phyloP scores from a whole-genome alignment of 495 filamentous ascomycete genomes.

The Penicillium samsonianum region DNA sequence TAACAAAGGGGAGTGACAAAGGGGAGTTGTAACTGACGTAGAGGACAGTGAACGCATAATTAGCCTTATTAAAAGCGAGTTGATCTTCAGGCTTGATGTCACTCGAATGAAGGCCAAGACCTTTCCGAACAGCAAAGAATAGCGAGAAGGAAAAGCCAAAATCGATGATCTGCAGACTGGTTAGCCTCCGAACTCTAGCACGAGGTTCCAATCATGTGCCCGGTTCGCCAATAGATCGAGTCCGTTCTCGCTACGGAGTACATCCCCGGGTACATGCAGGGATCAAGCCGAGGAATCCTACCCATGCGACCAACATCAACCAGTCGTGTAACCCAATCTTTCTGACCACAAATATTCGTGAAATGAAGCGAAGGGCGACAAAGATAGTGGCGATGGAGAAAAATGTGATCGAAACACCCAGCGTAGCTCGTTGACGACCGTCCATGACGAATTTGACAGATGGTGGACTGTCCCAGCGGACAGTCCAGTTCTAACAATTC shows the following conservation, averaged over 20 bases:
- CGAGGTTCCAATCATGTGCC: slow-evolving; percentile 2
- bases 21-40: slow-evolving; percentile 58
- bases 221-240: background rate
- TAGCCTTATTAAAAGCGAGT: slow-evolving; percentile 58
- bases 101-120: slow-evolving; percentile 73
- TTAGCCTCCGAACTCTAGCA: slow-evolving; percentile 7
- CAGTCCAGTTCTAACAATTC: background rate
- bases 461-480: slow-evolving; percentile 5
- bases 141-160: slow-evolving; percentile 77
- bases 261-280: slow-evolving; percentile 24
- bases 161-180: slow-evolving; percentile 56
- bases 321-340: slow-evolving; percentile 75
- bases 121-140: slow-evolving; percentile 67
- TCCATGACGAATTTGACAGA: slow-evolving; percentile 36
- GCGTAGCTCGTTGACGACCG: slow-evolving; percentile 64
- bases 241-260: slow-evolving; percentile 5
- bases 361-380: slow-evolving; percentile 70
- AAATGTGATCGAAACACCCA: slow-evolving; percentile 72
- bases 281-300: slow-evolving; percentile 12
- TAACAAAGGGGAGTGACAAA: background rate
- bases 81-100: slow-evolving; percentile 55
- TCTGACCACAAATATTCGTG: slow-evolving; percentile 70
- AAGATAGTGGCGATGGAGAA: slow-evolving; percentile 68
- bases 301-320: slow-evolving; percentile 82
- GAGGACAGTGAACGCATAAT: slow-evolving; percentile 81